These are phyloP conservation scores for Violaceomyces palustris DNA, from an alignment of 1,284 basidiomycete genomes.

Conservation along the genomic window DNA sequence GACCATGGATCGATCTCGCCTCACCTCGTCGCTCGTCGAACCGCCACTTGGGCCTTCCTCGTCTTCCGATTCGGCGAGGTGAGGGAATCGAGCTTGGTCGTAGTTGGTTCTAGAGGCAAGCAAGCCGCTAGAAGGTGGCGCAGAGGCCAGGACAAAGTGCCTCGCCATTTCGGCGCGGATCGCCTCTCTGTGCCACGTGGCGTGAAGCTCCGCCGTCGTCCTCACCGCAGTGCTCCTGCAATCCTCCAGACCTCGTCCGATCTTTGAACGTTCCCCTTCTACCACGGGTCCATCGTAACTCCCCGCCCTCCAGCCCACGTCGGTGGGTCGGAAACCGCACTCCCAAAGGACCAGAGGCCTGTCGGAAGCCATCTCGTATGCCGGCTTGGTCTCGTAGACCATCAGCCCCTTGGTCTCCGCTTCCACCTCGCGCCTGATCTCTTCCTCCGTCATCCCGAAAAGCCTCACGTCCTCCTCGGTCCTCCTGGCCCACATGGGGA, in stretches of 20 bases:
- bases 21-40: background rate
- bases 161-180: slow-evolving; percentile 35
- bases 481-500: slow-evolving; percentile 2
- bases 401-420: slow-evolving; percentile 6
- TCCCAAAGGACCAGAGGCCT: slow-evolving; percentile 90
- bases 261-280: background rate
- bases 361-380: slow-evolving; percentile 86
- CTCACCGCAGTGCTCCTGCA: no score
- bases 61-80: background rate
- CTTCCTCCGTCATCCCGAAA: background rate
- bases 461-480: background rate
- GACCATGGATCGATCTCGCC: background rate
- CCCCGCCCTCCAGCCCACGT: slow-evolving; percentile 71
- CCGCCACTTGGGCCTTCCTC: no score
- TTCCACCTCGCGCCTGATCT: background rate
- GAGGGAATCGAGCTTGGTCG: slow-evolving; percentile 6
- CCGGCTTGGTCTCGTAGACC: slow-evolving; percentile 62
- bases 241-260: background rate
- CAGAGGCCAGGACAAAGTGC: slow-evolving; percentile 39
- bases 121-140: slow-evolving; percentile 2
- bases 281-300: slow-evolving; percentile 53
- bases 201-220: slow-evolving; percentile 5
- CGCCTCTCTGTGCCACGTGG: slow-evolving; percentile 4
- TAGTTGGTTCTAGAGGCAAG: slow-evolving; percentile 5
- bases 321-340: slow-evolving; percentile 68